These are phyloP conservation scores for Schwanniomyces sp. DNA, from an alignment of 805 yeast genomes.

Conservation along the genomic window DNA sequence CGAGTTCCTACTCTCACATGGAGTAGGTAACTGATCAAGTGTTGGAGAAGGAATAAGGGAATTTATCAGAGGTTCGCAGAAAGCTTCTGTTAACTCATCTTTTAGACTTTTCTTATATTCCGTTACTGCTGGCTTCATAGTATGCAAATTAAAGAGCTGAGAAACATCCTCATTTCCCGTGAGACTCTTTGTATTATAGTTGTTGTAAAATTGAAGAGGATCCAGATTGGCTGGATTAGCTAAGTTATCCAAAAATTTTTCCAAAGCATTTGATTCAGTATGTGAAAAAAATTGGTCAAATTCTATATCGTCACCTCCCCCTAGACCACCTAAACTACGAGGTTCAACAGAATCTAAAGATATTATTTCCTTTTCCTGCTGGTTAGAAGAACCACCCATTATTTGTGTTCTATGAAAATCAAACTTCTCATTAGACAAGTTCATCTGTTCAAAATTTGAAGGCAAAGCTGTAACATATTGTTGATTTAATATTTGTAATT, in stretches of 20 bases:
- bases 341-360: background rate
- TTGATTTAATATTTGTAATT: conserved; percentile 32
- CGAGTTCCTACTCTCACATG: conserved; percentile 30
- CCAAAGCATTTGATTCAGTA: conserved; percentile 39
- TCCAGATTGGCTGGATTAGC: conserved; percentile 25
- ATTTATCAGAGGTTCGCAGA: conserved; percentile 24
- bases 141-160: conserved; percentile 27
- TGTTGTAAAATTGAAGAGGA: conserved; percentile 32
- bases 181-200: conserved; percentile 8
- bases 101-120: conserved; percentile 14
- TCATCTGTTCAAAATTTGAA: background rate
- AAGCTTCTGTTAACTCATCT: conserved; percentile 32
- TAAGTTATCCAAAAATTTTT: conserved; percentile 40
- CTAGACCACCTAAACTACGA: background rate
- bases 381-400: background rate
- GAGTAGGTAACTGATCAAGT: conserved; percentile 30
- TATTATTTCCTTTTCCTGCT: background rate
- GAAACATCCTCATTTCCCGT: conserved; percentile 4
- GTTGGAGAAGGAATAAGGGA: conserved; percentile 5
- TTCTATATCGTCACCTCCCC: conserved; percentile 11
- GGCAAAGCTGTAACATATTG: conserved; percentile 10
- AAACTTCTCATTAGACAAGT: background rate
- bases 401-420: conserved; percentile 1
- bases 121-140: conserved; percentile 23
- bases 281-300: conserved; percentile 36